Base-by-base conservation (phyloP, 768 basidiomycete genomes). In the Holtermanniella nyarrowii region DNA sequence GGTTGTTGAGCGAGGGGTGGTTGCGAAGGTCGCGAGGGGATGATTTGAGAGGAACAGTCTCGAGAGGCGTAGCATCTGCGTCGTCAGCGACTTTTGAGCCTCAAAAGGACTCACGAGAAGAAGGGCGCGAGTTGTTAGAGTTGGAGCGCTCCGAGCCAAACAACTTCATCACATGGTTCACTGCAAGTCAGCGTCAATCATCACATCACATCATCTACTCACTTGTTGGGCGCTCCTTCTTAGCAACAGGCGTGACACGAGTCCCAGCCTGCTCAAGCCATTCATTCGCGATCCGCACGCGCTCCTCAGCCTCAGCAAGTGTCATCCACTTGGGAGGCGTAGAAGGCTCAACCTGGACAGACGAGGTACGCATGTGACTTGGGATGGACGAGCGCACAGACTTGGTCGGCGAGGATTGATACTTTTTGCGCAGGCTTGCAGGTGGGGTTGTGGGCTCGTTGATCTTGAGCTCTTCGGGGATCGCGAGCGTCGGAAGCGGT, bases 261-360 rank as follows among this genome's bases (percentile, higher is more conserved):
- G 23, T 21, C 4, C 22, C 18, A 26, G 48, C 47, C 44, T 58
- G 46, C 39, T 57, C 53, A 26, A 60, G 48, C 58, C 52, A 50
- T 26, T 46, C 56, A 44, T 58, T 57, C 3, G 60, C 65, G 24
- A 42, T 43, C 21, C 44, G 52, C 40, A 58, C 52, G 26, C 46
- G 55, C 26, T 59, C 60, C 40, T 60, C 62, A 12, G 62, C 62
- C 37, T 49, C 55, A 16, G 56, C 58, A 37, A 52, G 49, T 11
- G 56, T 64, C 56, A 62, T 60, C 57, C 61, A 67, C 45, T 67
- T 64, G 39, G 62, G 61, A 20, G 65, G 66, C n/a, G 66, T 65
- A 5, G 64, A 56, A 25, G 66, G 66, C 44, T 66, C 64, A 11
- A 66, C 66, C 46, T 65, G 63, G 18, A 56, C 58, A 1, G 56